These are phyloP conservation scores for Baudoinia panamericana DNA, from an alignment of 495 filamentous ascomycete species.

Conservation along the genomic window DNA sequence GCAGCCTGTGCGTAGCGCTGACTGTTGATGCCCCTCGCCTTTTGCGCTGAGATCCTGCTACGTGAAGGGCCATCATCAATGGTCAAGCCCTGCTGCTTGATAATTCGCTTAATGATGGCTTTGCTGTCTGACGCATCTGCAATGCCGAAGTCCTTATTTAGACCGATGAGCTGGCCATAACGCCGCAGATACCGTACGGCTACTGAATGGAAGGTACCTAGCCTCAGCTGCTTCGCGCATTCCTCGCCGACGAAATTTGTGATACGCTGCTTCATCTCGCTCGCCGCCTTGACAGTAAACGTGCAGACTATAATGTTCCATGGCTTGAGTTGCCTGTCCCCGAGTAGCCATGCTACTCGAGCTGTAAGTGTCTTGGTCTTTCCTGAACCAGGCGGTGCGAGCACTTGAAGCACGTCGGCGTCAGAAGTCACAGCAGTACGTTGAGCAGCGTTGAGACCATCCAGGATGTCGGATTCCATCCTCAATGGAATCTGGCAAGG, in stretches of 20 bases:
- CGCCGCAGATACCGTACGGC: constrained; percentile 69
- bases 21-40: constrained; percentile 52
- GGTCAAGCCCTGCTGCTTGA: constrained; percentile 45
- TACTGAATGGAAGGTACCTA: constrained; percentile 96
- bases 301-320: constrained; percentile 94
- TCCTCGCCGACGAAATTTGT: constrained; percentile 64
- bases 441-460: constrained; percentile 75
- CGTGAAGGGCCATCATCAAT: constrained; percentile 58
- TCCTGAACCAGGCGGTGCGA: constrained; percentile 63
- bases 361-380: constrained; percentile 97
- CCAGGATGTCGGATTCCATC: constrained; percentile 37
- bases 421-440: constrained; percentile 69
- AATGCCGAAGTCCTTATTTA: constrained; percentile 79
- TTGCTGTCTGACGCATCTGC: constrained; percentile 75
- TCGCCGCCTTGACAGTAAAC: constrained; percentile 92
- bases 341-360: constrained; percentile 85
- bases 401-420: constrained; percentile 70
- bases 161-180: constrained; percentile 76
- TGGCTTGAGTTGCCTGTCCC: constrained; percentile 61
- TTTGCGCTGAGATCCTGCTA: constrained; percentile 71
- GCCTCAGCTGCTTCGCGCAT: constrained; percentile 60
- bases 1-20: constrained; percentile 34
- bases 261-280: constrained; percentile 89
- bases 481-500: too few relatives aligned
- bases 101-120: constrained; percentile 65